Evolutionary conservation across 805 yeast species (phyloP), one percentile per base, ranked within the genome.

Genomic region (Saturnispora saitoi): DNA sequence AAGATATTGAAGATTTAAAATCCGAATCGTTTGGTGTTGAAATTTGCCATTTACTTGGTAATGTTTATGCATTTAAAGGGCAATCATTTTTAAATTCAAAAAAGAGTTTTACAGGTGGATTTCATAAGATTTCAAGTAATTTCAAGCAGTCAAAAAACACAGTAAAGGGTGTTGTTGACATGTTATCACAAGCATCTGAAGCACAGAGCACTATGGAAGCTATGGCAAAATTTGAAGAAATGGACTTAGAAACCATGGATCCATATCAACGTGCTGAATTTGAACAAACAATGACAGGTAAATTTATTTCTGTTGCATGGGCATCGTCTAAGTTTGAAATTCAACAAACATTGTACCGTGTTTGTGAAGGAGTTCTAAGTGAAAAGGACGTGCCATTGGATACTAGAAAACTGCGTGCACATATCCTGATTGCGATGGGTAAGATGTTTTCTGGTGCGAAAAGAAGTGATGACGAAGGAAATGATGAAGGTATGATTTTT

Each of bases 11-110:
- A 60, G 70, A 80, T 28, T 70, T 86, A 54, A 85, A 84, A 57
- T 77, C 83, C 79, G 93, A 86, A 63, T 83, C 91, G 20, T 86
- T 86, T 65, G 95, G 95, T n/a, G 65, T 84, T 30, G 89, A 86
- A 59, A 83, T 86, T 32, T 72, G 86, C 43, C 93, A 86, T 56
- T 75, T 86, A 0, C 76, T 86, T 48, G 95, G 93, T 22, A 73
- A 77, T 46, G 77, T 82, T 2, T 86, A 86, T 60, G 68, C 72
- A 51, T 74, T 81, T 57, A 83, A 84, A 60, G 83, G 80, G 26
- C 74, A 75, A 50, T 76, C 83, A 17, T 82, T 76, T 52, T 63
- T 85, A 37, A 83, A 83, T 56, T 76, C 83, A 8, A 88, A 81
- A 56, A 73, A 73, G 56, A 85, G 86, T 1, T 68, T 83, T 58